A percentile compares a stretch with the other conserved stretches of the same genome.
These are phyloP conservation scores for Zostera marina DNA, from an alignment of 116 monocot species.

Conservation along the genomic window DNA sequence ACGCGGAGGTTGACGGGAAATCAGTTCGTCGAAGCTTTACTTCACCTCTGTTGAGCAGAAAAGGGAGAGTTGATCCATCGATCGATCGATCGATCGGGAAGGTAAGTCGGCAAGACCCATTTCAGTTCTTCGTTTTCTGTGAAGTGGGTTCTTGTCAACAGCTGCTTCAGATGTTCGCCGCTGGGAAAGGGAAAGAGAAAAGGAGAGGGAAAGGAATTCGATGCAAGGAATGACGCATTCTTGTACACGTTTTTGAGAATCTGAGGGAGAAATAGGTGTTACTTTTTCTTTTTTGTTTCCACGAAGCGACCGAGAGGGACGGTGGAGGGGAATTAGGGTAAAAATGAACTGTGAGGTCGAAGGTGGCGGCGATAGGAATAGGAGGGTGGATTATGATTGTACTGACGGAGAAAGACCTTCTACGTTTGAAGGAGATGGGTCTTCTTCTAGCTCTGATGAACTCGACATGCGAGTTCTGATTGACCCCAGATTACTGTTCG, in stretches of 20 bases:
- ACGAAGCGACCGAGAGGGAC: neutral
- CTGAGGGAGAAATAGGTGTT: neutral
- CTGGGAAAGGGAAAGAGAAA: neutral
- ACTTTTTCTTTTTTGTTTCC: neutral
- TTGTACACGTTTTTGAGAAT: no score
- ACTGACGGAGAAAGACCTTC: conserved; percentile 20
- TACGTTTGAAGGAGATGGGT: conserved; percentile 12
- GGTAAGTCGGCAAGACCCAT: neutral
- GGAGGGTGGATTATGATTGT: neutral
- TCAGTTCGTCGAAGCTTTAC: neutral
- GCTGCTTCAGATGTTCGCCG: conserved; percentile 2
- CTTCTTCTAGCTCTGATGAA: conserved; percentile 10
- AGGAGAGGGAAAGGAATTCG: neutral
- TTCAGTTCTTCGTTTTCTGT: neutral
- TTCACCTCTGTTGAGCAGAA: neutral
- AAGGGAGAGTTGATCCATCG: neutral
- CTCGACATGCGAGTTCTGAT: conserved; percentile 19
- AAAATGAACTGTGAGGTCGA: conserved; percentile 3
- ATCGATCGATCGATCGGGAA: neutral
- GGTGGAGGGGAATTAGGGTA: neutral
- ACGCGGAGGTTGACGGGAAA: neutral
- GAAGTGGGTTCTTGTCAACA: conserved; percentile 3
- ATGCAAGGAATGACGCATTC: no score
- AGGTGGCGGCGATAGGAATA: conserved; percentile 1
- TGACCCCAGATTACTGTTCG: conserved; percentile 72